These are phyloP conservation scores for Lactarius psammicola DNA, from an alignment of 768 basidiomycete species.

Conservation along the genomic window DNA sequence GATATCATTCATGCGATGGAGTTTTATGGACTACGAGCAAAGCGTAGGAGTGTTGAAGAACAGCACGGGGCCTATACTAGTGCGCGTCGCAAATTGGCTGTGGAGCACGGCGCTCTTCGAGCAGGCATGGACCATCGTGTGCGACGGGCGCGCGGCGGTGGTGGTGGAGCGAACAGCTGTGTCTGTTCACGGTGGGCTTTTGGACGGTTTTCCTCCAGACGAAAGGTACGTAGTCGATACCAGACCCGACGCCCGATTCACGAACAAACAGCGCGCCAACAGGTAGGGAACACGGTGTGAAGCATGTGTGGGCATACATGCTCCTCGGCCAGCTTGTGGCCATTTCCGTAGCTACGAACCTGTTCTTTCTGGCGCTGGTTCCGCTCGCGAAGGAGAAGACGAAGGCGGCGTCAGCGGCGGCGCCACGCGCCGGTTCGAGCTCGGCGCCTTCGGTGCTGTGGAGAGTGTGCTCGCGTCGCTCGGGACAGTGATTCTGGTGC, in stretches of 20 bases:
- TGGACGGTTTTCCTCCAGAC: conserved; percentile 51
- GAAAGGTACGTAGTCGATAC: conserved; percentile 44
- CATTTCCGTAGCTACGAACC: conserved; percentile 60
- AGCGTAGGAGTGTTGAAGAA: conserved; percentile 1
- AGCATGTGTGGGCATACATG: conserved; percentile 65
- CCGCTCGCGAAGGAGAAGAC: too few relatives aligned
- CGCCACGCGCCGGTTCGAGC: too few relatives aligned
- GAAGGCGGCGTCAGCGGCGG: too few relatives aligned
- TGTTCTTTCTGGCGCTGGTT: conserved; percentile 46
- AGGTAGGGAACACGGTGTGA: conserved; percentile 44
- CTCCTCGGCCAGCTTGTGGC: conserved; percentile 71
- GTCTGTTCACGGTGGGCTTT: conserved; percentile 55
- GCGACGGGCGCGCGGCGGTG: conserved; percentile 46
- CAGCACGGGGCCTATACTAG: conserved; percentile 23
- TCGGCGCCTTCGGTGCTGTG: too few relatives aligned
- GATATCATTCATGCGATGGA: conserved; percentile 56
- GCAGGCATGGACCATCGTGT: conserved; percentile 50
- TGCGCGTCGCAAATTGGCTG: conserved; percentile 54
- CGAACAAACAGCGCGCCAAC: too few relatives aligned
- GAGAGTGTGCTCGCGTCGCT: conserved; percentile 47
- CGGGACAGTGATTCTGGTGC: conserved; percentile 45
- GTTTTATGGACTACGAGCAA: conserved; percentile 47
- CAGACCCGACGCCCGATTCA: background rate
- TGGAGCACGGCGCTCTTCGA: conserved; percentile 55
- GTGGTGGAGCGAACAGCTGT: conserved; percentile 73